A percentile compares a stretch with the other conserved stretches of the same genome.
phyloP scores from a whole-genome alignment of 1,139 yeast species.

The Debaryomycetaceae sp. region DNA sequence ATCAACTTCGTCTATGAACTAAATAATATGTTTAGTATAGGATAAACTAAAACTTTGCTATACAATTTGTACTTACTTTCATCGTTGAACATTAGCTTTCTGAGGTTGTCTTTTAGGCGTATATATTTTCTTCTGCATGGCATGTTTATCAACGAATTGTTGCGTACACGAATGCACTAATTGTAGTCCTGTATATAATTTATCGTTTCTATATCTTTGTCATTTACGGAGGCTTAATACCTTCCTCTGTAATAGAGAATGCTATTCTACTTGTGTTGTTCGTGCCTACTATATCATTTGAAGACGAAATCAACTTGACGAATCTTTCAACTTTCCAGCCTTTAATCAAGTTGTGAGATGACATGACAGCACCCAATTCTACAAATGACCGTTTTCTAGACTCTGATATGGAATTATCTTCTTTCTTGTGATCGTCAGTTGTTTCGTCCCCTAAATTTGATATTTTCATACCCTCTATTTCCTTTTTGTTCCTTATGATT shows the following conservation, averaged over 20 bases:
- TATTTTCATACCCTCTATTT: not conserved
- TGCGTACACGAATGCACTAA: not conserved
- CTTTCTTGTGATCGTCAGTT: not conserved
- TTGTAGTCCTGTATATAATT: no score
- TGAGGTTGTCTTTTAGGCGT: not conserved
- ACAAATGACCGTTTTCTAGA: not conserved
- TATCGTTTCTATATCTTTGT: no score
- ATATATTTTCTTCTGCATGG: not conserved
- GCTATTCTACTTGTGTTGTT: constrained; percentile 10
- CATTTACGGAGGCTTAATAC: no score
- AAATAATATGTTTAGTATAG: constrained; percentile 14
- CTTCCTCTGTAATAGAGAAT: constrained; percentile 12
- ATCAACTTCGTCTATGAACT: constrained; percentile 92
- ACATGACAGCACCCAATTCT: not conserved
- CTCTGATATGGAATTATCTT: constrained; percentile 1
- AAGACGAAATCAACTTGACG: constrained; percentile 21
- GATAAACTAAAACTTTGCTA: not conserved
- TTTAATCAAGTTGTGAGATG: not conserved
- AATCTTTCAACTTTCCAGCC: constrained; percentile 29
- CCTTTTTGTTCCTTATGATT: constrained; percentile 6
- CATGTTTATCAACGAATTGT: not conserved
- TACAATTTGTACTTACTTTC: constrained; percentile 14
- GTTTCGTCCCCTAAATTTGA: not conserved
- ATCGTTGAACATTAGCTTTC: constrained; percentile 4
- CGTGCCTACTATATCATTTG: constrained; percentile 8